Evolutionary conservation across 352 stramenopile genomes (phyloP), one percentile per base, ranked within the genome.

Genomic region (Vaucheria bursata): DNA sequence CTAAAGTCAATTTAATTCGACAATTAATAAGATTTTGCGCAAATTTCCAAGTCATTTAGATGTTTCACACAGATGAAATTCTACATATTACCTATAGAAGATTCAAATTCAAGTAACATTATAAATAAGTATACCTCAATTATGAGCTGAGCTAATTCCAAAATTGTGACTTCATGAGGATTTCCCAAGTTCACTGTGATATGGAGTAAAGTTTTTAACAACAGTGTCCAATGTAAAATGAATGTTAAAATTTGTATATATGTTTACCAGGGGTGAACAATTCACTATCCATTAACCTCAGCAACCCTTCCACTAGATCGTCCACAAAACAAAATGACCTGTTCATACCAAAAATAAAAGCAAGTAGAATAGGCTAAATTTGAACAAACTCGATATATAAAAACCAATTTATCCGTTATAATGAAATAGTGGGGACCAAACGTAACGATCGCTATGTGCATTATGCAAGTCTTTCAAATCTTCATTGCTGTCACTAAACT

Each of bases 311-410:
- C 1, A 99, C 89, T 12, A 99, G 89, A 87, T 99, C 96, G 37
- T 93, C 91, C n/a, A 99, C 92, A 85, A 95, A 99, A 87, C 97
- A 97, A 85, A 99, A 99, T 12, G 93, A 98, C 73, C 95, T 88
- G 45, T 25, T 12, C 45, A 25, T 25, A 59, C 45, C 12, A 25
- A 25, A 25, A 25, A 25, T 12, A 25, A 25, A 25, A 25, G 45
- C 12, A 25, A 25, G 45, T 12, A 25, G 45, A 25, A 12, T 18
- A 12, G 45, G n/a, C n/a, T n/a, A n/a, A n/a, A n/a, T n/a, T n/a
- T n/a, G n/a, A n/a, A n/a, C n/a, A n/a, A n/a, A n/a, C n/a, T n/a
- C n/a, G n/a, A n/a, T 59, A 59, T 12, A 25, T 59, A 18, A 59
- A 25, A 18, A 25, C 12, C 45, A 12, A 59, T 59, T 12, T 59